Conservation (phyloP, 208 protist species). For the Sergeia podlipaevii region DNA sequence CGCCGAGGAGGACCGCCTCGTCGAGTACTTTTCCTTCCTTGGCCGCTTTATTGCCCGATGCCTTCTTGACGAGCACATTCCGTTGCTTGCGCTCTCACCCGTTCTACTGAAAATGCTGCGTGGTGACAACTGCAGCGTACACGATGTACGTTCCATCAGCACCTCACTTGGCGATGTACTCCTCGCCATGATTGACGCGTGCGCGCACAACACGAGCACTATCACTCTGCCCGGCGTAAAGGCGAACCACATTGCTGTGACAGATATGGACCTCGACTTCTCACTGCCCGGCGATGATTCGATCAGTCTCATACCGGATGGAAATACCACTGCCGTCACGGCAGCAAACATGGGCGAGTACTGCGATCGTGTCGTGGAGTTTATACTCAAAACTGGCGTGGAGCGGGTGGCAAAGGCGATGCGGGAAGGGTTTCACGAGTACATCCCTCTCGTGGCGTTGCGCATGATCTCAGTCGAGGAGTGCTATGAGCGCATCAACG, state of each 20-base stretch:
- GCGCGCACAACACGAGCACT: neutral
- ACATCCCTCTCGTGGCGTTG: conserved; percentile 61
- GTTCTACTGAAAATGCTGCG: conserved; percentile 71
- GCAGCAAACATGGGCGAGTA: conserved; percentile 59
- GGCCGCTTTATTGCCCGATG: conserved; percentile 78
- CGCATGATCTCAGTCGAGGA: conserved; percentile 68
- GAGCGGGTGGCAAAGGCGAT: conserved; percentile 39
- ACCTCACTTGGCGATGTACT: conserved; percentile 46
- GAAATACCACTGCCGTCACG: conserved; percentile 41
- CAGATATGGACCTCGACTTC: conserved; percentile 72
- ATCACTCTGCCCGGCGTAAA: conserved; percentile 30
- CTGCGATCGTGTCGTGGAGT: conserved; percentile 56
- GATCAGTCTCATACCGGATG: conserved; percentile 44
- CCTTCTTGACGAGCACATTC: conserved; percentile 73
- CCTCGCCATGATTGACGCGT: conserved; percentile 31
- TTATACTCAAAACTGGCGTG: conserved; percentile 66
- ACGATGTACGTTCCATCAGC: conserved; percentile 67
- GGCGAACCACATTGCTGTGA: conserved; percentile 28
- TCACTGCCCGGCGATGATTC: conserved; percentile 64
- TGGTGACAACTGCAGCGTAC: conserved; percentile 54
- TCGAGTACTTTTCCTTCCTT: conserved; percentile 47
- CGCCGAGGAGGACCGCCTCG: conserved; percentile 16
- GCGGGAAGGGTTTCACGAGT: conserved; percentile 66
- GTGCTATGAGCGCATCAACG: conserved; percentile 53
- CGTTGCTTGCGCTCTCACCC: conserved; percentile 64